Percentiles rank a stretch among this genome's conserved stretches.
Conservation (phyloP, 306 rosid species). For the Potentilla sterilis region DNA sequence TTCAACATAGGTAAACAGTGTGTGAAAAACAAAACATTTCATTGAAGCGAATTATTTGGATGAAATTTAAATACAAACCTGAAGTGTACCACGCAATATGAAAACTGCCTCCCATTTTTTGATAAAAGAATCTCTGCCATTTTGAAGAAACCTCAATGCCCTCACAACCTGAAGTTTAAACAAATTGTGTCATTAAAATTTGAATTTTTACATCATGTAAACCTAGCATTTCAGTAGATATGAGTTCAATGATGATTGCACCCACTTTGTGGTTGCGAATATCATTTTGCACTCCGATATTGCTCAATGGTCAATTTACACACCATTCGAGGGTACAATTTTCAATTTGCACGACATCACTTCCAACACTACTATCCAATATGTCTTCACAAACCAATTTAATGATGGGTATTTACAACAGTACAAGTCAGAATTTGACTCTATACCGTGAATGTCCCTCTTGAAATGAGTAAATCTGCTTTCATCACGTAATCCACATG, state of each 20-base stretch:
- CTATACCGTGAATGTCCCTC: neutral
- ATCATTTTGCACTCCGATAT: neutral
- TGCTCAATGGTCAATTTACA: neutral
- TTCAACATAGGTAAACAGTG: neutral
- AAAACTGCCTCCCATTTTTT: slow-evolving; percentile 76
- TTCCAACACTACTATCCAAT: neutral
- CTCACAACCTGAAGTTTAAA: slow-evolving; percentile 76
- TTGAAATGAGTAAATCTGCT: neutral
- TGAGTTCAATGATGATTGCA: neutral
- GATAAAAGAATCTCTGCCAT: slow-evolving; percentile 53
- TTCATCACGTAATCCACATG: neutral
- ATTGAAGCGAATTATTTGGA: slow-evolving; percentile 15
- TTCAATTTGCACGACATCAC: neutral
- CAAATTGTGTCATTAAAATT: slow-evolving; percentile 12
- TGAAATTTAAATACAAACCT: slow-evolving; percentile 65
- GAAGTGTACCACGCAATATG: slow-evolving; percentile 97
- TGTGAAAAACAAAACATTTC: neutral
- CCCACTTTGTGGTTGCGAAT: neutral
- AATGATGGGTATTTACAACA: neutral
- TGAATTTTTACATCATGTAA: slow-evolving; percentile 17
- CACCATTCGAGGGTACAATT: neutral
- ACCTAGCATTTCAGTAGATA: neutral
- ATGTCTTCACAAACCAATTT: neutral
- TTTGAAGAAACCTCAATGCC: slow-evolving; percentile 78
- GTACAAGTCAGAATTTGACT: neutral